These are phyloP conservation scores for Sarocladiaceae sp. DNA, from an alignment of 2,329 filamentous ascomycete species.

Conservation along the genomic window DNA sequence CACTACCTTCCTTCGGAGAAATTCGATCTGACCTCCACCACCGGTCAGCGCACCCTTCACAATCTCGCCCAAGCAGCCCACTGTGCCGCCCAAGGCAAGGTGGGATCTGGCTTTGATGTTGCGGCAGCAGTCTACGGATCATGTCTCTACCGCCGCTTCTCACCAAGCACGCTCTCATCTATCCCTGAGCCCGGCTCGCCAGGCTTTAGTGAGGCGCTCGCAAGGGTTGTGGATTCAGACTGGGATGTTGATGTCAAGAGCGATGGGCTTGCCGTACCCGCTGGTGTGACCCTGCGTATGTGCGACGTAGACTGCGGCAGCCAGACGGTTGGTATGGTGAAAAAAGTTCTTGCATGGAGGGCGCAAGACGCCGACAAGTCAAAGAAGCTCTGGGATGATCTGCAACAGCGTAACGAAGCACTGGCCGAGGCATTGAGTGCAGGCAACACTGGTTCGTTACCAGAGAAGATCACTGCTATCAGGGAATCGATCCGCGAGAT, in stretches of 20 bases:
- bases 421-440: slow-evolving; percentile 62
- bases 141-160: slow-evolving; percentile 90
- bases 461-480: slow-evolving; percentile 42
- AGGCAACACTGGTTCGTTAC: slow-evolving; percentile 38
- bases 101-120: slow-evolving; percentile 94
- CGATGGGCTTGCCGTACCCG: slow-evolving; percentile 65
- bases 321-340: slow-evolving; percentile 93
- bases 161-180: slow-evolving; percentile 64
- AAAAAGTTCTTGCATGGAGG: slow-evolving; percentile 81
- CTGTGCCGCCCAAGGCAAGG: slow-evolving; percentile 93
- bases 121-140: slow-evolving; percentile 90
- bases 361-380: slow-evolving; percentile 60
- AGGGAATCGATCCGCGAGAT: slow-evolving; percentile 69
- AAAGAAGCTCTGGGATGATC: slow-evolving; percentile 64
- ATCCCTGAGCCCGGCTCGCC: slow-evolving; percentile 63
- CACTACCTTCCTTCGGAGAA: slow-evolving; percentile 61
- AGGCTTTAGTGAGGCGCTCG: slow-evolving; percentile 64
- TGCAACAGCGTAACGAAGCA: slow-evolving; percentile 71
- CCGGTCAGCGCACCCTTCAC: slow-evolving; percentile 64
- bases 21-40: slow-evolving; percentile 53
- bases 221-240: slow-evolving; percentile 58
- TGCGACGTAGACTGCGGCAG: slow-evolving; percentile 95
- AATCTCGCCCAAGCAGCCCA: slow-evolving; percentile 93
- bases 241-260: slow-evolving; percentile 82
- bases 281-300: slow-evolving; percentile 76